phyloP scores from a whole-genome alignment of 148 eudicot genomes.

The Bassia scoparia region DNA sequence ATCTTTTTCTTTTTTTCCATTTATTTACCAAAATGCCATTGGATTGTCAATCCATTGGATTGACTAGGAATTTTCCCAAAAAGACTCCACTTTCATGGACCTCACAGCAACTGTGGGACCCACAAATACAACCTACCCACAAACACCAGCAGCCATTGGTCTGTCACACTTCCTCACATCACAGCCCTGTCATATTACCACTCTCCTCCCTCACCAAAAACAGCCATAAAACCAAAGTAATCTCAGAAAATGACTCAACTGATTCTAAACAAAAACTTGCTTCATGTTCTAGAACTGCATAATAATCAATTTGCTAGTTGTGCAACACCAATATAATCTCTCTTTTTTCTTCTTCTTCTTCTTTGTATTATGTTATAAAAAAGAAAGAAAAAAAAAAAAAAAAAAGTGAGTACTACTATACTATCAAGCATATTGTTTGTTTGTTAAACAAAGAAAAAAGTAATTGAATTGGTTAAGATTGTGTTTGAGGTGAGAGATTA shows the following conservation, averaged over 20 bases:
- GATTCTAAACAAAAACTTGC: slow-evolving; percentile 27
- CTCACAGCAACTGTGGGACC: slow-evolving; percentile 6
- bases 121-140: slow-evolving; percentile 9
- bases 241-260: slow-evolving; percentile 16
- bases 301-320: slow-evolving; percentile 6
- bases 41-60: too few relatives aligned
- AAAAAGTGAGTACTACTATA: not conserved
- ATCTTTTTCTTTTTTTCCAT: too few relatives aligned
- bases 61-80: too few relatives aligned
- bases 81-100: slow-evolving; percentile 9
- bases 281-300: not conserved
- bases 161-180: slow-evolving; percentile 4
- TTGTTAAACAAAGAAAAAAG: too few relatives aligned
- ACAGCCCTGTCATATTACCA: slow-evolving; percentile 10
- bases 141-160: slow-evolving; percentile 17
- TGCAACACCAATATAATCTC: slow-evolving; percentile 4
- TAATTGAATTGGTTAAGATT: too few relatives aligned
- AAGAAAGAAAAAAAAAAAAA: not conserved
- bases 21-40: too few relatives aligned
- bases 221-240: not conserved
- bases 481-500: not conserved
- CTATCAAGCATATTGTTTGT: too few relatives aligned
- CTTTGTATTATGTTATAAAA: too few relatives aligned
- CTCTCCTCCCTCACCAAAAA: slow-evolving; percentile 4
- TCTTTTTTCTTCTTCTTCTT: too few relatives aligned